Evolutionary conservation across 1,284 basidiomycete genomes (phyloP).

Genomic region (Microbotryum saponariae): DNA sequence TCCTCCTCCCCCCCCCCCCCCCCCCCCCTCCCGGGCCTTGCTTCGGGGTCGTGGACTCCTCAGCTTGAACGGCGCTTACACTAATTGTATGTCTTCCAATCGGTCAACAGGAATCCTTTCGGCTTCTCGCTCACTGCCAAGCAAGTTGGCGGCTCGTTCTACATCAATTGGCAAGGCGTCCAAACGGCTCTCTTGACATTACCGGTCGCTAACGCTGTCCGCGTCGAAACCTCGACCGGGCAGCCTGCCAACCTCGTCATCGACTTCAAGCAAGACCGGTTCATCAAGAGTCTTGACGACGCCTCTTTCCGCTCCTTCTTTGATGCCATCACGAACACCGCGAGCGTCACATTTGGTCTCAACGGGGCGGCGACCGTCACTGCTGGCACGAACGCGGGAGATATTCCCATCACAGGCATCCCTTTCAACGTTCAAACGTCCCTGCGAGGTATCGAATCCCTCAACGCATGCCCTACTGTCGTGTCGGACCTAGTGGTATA

Average conservation of each 20-base stretch:
- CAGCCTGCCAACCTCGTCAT: constrained; percentile 23
- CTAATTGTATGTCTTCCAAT: too few relatives aligned
- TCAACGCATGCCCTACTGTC: constrained; percentile 54
- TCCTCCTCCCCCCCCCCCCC: too few relatives aligned
- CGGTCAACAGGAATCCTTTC: constrained; percentile 62
- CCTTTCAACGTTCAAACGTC: constrained; percentile 57
- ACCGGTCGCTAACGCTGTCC: constrained; percentile 18
- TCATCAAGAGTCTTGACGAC: constrained; percentile 18
- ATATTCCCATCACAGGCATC: constrained; percentile 62
- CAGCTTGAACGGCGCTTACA: too few relatives aligned
- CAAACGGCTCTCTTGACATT: constrained; percentile 19
- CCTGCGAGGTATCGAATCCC: constrained; percentile 60
- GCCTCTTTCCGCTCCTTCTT: constrained; percentile 18
- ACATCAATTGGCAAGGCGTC: constrained; percentile 22
- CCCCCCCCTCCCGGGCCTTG: not conserved
- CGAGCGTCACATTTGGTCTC: constrained; percentile 15
- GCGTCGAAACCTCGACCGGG: constrained; percentile 22
- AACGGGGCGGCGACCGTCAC: constrained; percentile 43
- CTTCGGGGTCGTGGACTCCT: not conserved
- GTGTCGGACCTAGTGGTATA: constrained; percentile 59
- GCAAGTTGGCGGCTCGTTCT: constrained; percentile 20
- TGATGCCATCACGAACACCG: constrained; percentile 22
- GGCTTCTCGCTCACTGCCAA: constrained; percentile 53
- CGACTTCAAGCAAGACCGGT: constrained; percentile 11
- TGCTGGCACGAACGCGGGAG: constrained; percentile 58